Evolutionary conservation across 805 yeast species (phyloP).

Genomic region (Ogataea populi-albae): DNA sequence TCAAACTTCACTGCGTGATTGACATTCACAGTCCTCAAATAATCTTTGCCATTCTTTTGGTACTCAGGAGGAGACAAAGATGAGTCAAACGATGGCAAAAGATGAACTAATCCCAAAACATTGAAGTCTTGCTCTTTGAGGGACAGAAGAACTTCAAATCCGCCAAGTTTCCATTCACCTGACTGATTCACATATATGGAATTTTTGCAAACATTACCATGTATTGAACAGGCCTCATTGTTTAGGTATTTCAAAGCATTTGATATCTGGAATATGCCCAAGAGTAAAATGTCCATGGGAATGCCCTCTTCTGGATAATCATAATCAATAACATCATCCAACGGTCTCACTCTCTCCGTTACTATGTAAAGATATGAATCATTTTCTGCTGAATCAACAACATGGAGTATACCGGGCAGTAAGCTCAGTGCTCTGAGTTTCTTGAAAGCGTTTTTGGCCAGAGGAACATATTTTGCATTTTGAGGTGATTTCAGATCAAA

Average conservation of each 20-base stretch:
- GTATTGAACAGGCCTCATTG: slow-evolving; percentile 53
- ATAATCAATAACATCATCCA: slow-evolving; percentile 37
- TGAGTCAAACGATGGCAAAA: slow-evolving; percentile 24
- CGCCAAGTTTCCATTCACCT: slow-evolving; percentile 85
- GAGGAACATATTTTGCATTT: slow-evolving; percentile 28
- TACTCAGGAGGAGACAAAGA: slow-evolving; percentile 52
- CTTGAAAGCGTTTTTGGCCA: slow-evolving; percentile 44
- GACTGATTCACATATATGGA: slow-evolving; percentile 61
- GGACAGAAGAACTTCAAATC: slow-evolving; percentile 66
- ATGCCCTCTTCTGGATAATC: slow-evolving; percentile 24
- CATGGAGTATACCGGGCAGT: slow-evolving; percentile 65
- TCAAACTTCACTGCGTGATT: slow-evolving; percentile 49
- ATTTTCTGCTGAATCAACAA: slow-evolving; percentile 61
- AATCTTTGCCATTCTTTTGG: slow-evolving; percentile 41
- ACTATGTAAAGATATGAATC: slow-evolving; percentile 57
- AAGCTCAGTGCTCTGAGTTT: slow-evolving; percentile 53
- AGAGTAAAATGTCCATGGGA: slow-evolving; percentile 36
- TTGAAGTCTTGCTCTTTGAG: slow-evolving; percentile 43
- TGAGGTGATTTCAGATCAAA: slow-evolving; percentile 47
- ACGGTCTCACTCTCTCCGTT: slow-evolving; percentile 64
- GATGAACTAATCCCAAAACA: slow-evolving; percentile 21
- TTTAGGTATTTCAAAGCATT: slow-evolving; percentile 57
- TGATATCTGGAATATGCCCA: slow-evolving; percentile 57
- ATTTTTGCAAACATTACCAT: slow-evolving; percentile 57
- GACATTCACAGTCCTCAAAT: slow-evolving; percentile 25